Evolutionary conservation across 306 rosid genomes (phyloP), one percentile per base, ranked within the genome.

Genomic region (Abrus precatorius): DNA sequence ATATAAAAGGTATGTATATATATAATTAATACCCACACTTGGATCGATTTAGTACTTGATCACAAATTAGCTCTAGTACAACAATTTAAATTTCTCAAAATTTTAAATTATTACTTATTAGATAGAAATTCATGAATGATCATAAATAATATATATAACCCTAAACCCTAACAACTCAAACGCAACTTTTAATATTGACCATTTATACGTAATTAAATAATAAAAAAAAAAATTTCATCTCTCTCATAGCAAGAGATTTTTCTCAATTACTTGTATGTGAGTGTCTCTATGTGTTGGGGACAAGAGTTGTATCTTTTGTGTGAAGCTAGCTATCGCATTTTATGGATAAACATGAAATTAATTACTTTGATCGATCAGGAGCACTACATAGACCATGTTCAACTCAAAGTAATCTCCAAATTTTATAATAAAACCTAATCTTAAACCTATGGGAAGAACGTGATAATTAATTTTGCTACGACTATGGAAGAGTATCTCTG

Each of bases 401-500:
- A 65, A 36, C 68, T 72, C 30, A 12, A 49, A 66, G 11, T 74
- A 43, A 48, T 28, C 36, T 5, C 20, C 20, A 69, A 44, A 72
- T 20, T 55, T 80, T 53, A 59, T 61, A 67, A 47, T 27, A 40
- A 81, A 72, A 48, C 30, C 57, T 32, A 11, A 50, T 45, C 57
- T 44, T 72, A 84, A 54, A 66, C 44, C 60, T 50, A 71, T 54
- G 83, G 13, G 36, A 36, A 76, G 88, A 86, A 75, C 78, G 84
- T 79, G 87, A 76, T 63, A 77, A 53, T 82, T 63, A 77, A 53
- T 82, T 78, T 80, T 73, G 56, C 74, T 13, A 64, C 20, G 34
- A 70, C 74, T 68, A 75, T 44, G 67, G 86, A 69, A 81, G 71
- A 72, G 67, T 73, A 79, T 41, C 84, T 3, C n/a, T 47, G 34